A percentile compares a stretch with the other conserved stretches of the same genome.
These are phyloP conservation scores for Solanum appendiculatum DNA, from an alignment of 257 asterid species.

Conservation along the genomic window DNA sequence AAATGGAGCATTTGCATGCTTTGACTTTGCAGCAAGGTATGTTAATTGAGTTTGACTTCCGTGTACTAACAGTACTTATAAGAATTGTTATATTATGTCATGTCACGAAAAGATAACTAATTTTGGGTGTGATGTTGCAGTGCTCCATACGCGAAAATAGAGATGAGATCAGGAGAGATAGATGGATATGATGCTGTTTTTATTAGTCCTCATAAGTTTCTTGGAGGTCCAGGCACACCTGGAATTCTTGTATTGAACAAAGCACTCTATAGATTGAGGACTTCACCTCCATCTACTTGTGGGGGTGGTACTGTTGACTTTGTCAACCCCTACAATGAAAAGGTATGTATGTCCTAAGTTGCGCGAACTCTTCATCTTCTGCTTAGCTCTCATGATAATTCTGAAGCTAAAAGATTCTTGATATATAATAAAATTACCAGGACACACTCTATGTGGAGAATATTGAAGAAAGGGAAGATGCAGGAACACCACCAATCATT, in stretches of 20 bases:
- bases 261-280: conserved; percentile 23
- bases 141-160: not conserved
- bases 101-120: not conserved
- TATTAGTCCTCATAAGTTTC: conserved; percentile 36
- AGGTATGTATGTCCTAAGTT: not conserved
- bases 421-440: not conserved
- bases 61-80: not conserved
- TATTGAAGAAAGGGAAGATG: conserved; percentile 55
- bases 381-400: too few relatives aligned
- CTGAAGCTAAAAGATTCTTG: not conserved
- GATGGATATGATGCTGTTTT: conserved; percentile 45
- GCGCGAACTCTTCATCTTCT: not conserved
- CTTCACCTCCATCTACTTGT: conserved; percentile 5
- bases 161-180: not conserved
- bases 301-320: not conserved
- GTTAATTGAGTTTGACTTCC: not conserved
- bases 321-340: not conserved
- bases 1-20: conserved; percentile 1
- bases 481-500: conserved; percentile 47
- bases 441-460: conserved; percentile 32
- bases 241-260: conserved; percentile 36
- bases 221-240: conserved; percentile 52
- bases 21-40: not conserved
- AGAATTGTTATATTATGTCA: too few relatives aligned
- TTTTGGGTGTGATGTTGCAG: not conserved